Base-by-base conservation (phyloP, 305 asterid genomes). In the Fraxinus sp. region DNA sequence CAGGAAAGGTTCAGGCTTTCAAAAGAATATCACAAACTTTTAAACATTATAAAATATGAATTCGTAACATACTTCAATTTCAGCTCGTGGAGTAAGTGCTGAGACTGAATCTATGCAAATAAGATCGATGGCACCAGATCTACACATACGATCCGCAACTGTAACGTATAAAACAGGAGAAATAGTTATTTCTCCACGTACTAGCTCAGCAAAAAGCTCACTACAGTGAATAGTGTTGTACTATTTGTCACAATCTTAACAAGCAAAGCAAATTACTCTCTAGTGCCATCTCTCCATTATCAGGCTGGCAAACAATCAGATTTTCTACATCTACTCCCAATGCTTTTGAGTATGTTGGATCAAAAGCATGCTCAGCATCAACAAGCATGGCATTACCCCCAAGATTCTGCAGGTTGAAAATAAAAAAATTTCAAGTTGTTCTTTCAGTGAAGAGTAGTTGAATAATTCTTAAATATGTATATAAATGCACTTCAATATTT, bases 331-430 rank as follows among this genome's bases (percentile, higher is more conserved):
- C 98, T 20, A 97, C 98, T 64, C 99, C 98, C 82, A 95, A 84
- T 46, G 98, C 85, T 91, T 97, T 97, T 39, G 99, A 97, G 89
- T 97, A 97, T 62, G 99, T 80, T 6, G 99, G 99, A 91, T 97
- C 99, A 90, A 97, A 97, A 74, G 98, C 98, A 78, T 97, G 99
- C 87, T 97, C 99, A 71, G 99, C 99, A 85, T 97, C 99, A 86
- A 97, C 99, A 80, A 97, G 97, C 99, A 97, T 97, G 37, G 98
- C 99, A 90, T 95, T 92, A 72, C 99, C 99, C 72, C 99, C 99
- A 66, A 92, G 91, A 82, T 89, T 97, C 98, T 97, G 97, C 87
- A 90, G 16, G 80, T 71, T 76, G 78, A 83, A 79, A 32, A 73
- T 37, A 14, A 64, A 85, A 80, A 74, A 86, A 62, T 44, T 87